phyloP scores from a whole-genome alignment of 1,139 yeast genomes.

The Pichia sp. region DNA sequence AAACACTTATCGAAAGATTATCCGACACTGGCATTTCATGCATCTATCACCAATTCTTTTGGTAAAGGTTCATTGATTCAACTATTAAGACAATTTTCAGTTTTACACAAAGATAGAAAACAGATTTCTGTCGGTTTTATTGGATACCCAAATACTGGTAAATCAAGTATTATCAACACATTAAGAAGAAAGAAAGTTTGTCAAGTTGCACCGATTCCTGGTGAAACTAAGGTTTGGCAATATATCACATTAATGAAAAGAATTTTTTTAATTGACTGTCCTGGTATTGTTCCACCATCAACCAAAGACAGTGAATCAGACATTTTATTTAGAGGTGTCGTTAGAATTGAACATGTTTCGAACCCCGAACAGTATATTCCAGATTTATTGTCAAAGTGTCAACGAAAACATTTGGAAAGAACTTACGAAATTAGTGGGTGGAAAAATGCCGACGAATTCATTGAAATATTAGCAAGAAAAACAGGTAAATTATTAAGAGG shows the following conservation, averaged over 20 bases:
- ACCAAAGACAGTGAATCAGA: slow-evolving; percentile 87
- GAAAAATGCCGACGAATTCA: slow-evolving; percentile 76
- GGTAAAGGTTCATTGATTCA: slow-evolving; percentile 97
- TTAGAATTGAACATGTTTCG: slow-evolving; percentile 93
- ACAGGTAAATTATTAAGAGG: slow-evolving; percentile 91
- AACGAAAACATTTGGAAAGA: slow-evolving; percentile 85
- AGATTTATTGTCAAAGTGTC: slow-evolving; percentile 77
- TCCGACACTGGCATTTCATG: slow-evolving; percentile 97
- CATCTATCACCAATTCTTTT: slow-evolving; percentile 92
- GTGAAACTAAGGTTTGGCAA: slow-evolving; percentile 99
- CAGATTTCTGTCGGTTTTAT: slow-evolving; percentile 96
- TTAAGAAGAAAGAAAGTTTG: slow-evolving; percentile 92
- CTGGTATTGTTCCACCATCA: slow-evolving; percentile 98
- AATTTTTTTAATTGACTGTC: slow-evolving; percentile 93
- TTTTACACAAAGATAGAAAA: slow-evolving; percentile 85
- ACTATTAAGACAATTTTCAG: slow-evolving; percentile 84
- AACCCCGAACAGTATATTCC: slow-evolving; percentile 95
- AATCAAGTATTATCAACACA: slow-evolving; percentile 91
- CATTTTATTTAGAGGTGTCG: slow-evolving; percentile 92
- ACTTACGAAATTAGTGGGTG: slow-evolving; percentile 94
- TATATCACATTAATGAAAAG: slow-evolving; percentile 94
- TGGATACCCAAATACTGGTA: slow-evolving; percentile 97
- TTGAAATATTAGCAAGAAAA: slow-evolving; percentile 86
- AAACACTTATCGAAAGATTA: slow-evolving; percentile 84
- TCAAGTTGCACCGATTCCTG: slow-evolving; percentile 96